Percentiles rank a stretch among this genome's conserved stretches.
Conservation (phyloP, 768 basidiomycete species). For the Grammothele lineata region DNA sequence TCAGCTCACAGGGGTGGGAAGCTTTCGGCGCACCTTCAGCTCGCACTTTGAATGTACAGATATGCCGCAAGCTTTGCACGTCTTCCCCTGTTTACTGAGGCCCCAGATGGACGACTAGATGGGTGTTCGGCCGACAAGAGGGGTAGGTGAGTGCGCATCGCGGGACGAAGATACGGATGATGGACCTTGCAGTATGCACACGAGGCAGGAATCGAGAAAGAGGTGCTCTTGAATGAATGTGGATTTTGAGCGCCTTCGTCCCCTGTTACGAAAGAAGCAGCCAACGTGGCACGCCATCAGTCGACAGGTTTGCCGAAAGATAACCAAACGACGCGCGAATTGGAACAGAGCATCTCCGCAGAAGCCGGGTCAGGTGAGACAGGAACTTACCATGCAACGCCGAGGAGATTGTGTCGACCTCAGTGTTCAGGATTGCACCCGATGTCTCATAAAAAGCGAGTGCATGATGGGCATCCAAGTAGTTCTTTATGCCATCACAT, state of each 20-base stretch:
- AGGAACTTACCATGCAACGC: conserved; percentile 58
- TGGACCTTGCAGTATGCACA: conserved; percentile 79
- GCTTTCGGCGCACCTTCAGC: conserved; percentile 53
- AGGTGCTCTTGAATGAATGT: conserved; percentile 79
- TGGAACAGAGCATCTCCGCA: neutral
- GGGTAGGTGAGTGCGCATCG: too few relatives aligned
- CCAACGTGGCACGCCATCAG: neutral
- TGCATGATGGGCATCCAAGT: conserved; percentile 62
- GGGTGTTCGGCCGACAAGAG: too few relatives aligned
- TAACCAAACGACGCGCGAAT: neutral
- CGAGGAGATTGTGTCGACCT: conserved; percentile 53
- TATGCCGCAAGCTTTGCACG: conserved; percentile 71
- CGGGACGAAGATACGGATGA: neutral
- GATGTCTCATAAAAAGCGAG: conserved; percentile 50
- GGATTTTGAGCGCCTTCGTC: conserved; percentile 70
- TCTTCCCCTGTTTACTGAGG: conserved; percentile 82
- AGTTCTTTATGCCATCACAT: conserved; percentile 39
- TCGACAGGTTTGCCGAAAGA: neutral
- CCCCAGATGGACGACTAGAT: conserved; percentile 76
- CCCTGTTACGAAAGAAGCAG: conserved; percentile 37
- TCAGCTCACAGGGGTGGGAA: too few relatives aligned
- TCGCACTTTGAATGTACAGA: conserved; percentile 86
- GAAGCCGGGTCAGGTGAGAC: neutral
- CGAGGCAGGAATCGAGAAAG: conserved; percentile 80
- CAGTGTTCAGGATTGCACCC: conserved; percentile 54